phyloP scores from a whole-genome alignment of 73 alveolate genomes.

The Durusdinium trenchii region DNA sequence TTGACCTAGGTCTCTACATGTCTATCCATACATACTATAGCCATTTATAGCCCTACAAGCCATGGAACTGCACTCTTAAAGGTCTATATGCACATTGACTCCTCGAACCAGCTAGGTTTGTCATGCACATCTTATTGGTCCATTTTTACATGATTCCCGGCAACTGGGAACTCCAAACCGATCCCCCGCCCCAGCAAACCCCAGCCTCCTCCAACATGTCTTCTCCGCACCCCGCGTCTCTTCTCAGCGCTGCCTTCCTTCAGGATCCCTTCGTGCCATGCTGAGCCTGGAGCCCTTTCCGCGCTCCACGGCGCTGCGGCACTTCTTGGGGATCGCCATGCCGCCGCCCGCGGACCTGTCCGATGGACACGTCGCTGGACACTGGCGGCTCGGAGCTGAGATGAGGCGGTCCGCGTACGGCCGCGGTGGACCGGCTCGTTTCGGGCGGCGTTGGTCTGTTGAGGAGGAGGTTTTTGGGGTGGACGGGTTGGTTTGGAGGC shows the following conservation, averaged over 20 bases:
- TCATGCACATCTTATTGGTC: too few relatives aligned
- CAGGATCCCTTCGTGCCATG: slow-evolving; percentile 28
- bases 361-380: not conserved
- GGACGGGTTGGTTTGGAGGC: too few relatives aligned
- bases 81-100: too few relatives aligned
- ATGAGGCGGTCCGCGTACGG: not conserved
- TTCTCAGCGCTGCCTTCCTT: not conserved
- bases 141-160: too few relatives aligned
- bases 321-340: slow-evolving; percentile 47
- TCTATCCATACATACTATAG: too few relatives aligned
- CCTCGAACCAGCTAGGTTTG: too few relatives aligned
- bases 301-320: slow-evolving; percentile 14
- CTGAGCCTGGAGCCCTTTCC: slow-evolving; percentile 58
- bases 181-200: not conserved
- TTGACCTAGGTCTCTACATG: too few relatives aligned
- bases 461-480: too few relatives aligned
- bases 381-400: not conserved
- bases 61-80: too few relatives aligned
- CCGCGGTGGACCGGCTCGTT: not conserved
- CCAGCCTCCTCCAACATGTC: not conserved
- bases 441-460: too few relatives aligned
- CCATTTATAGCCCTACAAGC: too few relatives aligned
- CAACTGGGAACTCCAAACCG: not conserved
- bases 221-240: not conserved
- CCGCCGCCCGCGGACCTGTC: slow-evolving; percentile 55